These are phyloP conservation scores for Agrocybe chaxingu DNA, from an alignment of 768 basidiomycete genomes.

Conservation along the genomic window DNA sequence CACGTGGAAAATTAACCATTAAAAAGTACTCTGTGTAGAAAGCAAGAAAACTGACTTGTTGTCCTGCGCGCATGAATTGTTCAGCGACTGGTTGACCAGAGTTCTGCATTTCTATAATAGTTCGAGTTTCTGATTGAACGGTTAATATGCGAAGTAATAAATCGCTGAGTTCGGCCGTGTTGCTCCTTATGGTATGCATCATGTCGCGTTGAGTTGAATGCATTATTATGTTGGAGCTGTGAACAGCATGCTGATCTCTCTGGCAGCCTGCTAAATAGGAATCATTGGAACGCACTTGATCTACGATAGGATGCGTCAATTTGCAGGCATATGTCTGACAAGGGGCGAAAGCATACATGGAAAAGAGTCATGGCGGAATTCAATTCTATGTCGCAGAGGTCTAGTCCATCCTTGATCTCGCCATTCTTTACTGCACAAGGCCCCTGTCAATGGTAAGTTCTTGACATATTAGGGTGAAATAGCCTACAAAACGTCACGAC, in stretches of 20 bases:
- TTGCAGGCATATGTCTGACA: not conserved
- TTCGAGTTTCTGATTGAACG: slow-evolving; percentile 30
- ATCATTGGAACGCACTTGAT: slow-evolving; percentile 13
- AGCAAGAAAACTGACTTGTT: slow-evolving; percentile 31
- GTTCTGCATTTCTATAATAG: slow-evolving; percentile 35
- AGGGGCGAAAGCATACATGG: slow-evolving; percentile 29
- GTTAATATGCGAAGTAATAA: slow-evolving; percentile 38
- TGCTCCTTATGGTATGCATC: slow-evolving; percentile 20
- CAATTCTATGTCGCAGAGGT: slow-evolving; percentile 39
- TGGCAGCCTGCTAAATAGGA: not conserved
- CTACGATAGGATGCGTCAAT: slow-evolving; percentile 4
- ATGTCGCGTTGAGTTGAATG: slow-evolving; percentile 27
- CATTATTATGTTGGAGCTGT: slow-evolving; percentile 26
- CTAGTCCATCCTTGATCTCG: slow-evolving; percentile 46
- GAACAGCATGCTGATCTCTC: not conserved
- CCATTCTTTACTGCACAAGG: slow-evolving; percentile 35
- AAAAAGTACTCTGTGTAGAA: not conserved
- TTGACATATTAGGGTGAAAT: not conserved
- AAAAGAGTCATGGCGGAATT: slow-evolving; percentile 38
- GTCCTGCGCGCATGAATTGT: slow-evolving; percentile 50
- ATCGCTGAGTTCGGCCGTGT: slow-evolving; percentile 33
- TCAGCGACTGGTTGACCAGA: slow-evolving; percentile 40
- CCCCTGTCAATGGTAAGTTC: not conserved
- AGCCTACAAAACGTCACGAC: slow-evolving; percentile 30
- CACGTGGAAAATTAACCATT: slow-evolving; percentile 1